These are phyloP conservation scores for Elongisporangium prolatum DNA, from an alignment of 352 stramenopile species.

Conservation along the genomic window DNA sequence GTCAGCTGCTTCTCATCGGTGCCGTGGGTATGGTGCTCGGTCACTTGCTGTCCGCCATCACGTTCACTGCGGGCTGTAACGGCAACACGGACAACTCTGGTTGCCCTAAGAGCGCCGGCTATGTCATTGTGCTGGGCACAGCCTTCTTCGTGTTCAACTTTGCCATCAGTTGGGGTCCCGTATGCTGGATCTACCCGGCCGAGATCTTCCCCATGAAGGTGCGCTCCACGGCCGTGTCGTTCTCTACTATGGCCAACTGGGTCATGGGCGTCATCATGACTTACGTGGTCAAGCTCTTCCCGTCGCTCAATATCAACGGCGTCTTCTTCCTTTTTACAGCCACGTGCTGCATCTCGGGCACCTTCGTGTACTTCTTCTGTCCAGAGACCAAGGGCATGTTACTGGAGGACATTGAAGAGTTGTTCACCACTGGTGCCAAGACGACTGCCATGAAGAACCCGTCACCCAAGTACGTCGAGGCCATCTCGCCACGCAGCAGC, in stretches of 20 bases:
- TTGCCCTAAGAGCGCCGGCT: constrained; percentile 28
- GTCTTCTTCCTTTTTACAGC: constrained; percentile 51
- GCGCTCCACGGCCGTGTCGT: constrained; percentile 37
- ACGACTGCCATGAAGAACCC: constrained; percentile 23
- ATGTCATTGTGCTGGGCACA: constrained; percentile 35
- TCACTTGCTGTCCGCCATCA: constrained; percentile 29
- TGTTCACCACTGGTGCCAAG: constrained; percentile 34
- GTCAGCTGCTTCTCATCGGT: constrained; percentile 31
- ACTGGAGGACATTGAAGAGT: constrained; percentile 51
- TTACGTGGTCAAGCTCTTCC: constrained; percentile 44
- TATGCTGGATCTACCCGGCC: constrained; percentile 36
- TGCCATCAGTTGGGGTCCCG: constrained; percentile 28
- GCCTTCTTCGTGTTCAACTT: constrained; percentile 42
- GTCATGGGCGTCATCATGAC: constrained; percentile 46
- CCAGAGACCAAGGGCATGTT: constrained; percentile 44
- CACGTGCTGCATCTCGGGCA: constrained; percentile 30
- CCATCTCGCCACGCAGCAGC: constrained; percentile 7
- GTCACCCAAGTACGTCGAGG: constrained; percentile 24
- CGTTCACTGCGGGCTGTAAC: constrained; percentile 35
- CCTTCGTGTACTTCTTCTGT: constrained; percentile 46
- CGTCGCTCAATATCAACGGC: constrained; percentile 36
- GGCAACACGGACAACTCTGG: constrained; percentile 27
- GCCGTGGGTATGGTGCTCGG: constrained; percentile 38
- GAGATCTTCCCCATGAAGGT: constrained; percentile 34
- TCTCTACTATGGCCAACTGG: constrained; percentile 49